Base-by-base conservation (phyloP, 495 filamentous ascomycete species). In the Cudoniella acicularis region DNA sequence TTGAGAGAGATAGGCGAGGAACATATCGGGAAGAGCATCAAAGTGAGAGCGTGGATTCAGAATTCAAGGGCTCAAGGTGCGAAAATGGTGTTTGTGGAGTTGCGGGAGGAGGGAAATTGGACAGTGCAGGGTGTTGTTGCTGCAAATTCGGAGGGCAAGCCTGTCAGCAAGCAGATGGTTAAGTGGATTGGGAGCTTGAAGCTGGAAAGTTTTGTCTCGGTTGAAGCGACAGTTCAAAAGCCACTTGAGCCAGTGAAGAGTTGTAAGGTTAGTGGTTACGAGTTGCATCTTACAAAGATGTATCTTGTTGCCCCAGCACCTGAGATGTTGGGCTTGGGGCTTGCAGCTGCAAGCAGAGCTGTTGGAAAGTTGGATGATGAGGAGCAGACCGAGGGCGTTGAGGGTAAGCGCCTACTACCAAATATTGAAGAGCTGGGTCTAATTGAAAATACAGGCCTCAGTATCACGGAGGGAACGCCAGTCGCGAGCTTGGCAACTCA, bases 61-160 rank as follows among this genome's bases (percentile, higher is more conserved):
- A 96, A 94, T 74, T 76, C 88, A 20, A 80, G 93, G 62, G 86
- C 88, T 60, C 90, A 97, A 76, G 89, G 90, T 63, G 88, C 91
- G 59, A 95, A 96, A 75, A 85, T 97, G 78, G 88, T 84, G 55
- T 97, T 98, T 75, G 80, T 97, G 67, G 90, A 94, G 72, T 81
- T 98, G 54, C 80, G 92, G 56, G 87, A 96, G 76, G 86, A 89
- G 68, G 84, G 85, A 49, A 83, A 85, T 67, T 64, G 62, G 62
- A 87, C 90, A 23, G 84, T 96, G 17, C 92, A 96, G 77, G 92
- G 84, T 52, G 67, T 83, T 21, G 79, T 89, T 64, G 77, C 85
- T 53, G 83, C 85, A 21, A 71, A 68, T 42, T 65, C 76, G 57
- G 80, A 71, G 71, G 82, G 61, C 69, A 80, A 57, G 24, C 60